These are phyloP conservation scores for Monilinia laxa DNA, from an alignment of 2,329 filamentous ascomycete species.

Conservation along the genomic window DNA sequence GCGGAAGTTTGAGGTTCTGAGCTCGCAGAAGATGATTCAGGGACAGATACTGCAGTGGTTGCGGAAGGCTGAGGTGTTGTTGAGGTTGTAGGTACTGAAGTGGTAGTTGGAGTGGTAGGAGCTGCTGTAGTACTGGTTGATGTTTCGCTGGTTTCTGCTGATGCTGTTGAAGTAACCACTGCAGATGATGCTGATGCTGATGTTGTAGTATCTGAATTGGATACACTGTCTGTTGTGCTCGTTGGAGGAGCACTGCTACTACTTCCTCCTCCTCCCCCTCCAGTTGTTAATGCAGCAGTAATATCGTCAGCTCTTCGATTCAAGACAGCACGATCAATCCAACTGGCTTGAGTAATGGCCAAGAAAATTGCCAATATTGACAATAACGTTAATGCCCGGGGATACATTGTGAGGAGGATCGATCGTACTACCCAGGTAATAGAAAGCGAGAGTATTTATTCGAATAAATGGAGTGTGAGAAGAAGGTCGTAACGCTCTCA, in stretches of 20 bases:
- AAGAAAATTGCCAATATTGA: slow-evolving; percentile 27
- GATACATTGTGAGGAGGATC: slow-evolving; percentile 13
- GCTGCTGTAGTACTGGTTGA: slow-evolving; percentile 5
- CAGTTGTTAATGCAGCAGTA: neutral
- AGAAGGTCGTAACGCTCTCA: too few species aligned
- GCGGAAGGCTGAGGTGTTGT: neutral
- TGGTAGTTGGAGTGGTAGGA: neutral
- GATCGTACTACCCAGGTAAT: neutral
- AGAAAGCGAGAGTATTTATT: neutral
- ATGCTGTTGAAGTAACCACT: neutral
- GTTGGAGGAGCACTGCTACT: neutral
- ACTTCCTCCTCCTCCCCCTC: neutral
- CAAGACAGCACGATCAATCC: slow-evolving; percentile 29
- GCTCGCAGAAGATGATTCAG: slow-evolving; percentile 7
- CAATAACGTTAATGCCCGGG: slow-evolving; percentile 10
- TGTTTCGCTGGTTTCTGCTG: neutral
- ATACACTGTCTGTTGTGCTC: neutral
- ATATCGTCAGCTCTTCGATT: slow-evolving; percentile 23
- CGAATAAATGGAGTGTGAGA: too few species aligned
- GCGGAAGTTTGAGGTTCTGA: neutral
- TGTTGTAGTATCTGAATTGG: slow-evolving; percentile 14
- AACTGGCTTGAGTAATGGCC: slow-evolving; percentile 33
- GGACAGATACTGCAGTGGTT: slow-evolving; percentile 21
- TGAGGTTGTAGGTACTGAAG: neutral
- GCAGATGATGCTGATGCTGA: neutral